Percentiles rank a stretch among this genome's conserved stretches.
These are phyloP conservation scores for Cystobasidium tubakii DNA, from an alignment of 768 basidiomycete species.

Conservation along the genomic window DNA sequence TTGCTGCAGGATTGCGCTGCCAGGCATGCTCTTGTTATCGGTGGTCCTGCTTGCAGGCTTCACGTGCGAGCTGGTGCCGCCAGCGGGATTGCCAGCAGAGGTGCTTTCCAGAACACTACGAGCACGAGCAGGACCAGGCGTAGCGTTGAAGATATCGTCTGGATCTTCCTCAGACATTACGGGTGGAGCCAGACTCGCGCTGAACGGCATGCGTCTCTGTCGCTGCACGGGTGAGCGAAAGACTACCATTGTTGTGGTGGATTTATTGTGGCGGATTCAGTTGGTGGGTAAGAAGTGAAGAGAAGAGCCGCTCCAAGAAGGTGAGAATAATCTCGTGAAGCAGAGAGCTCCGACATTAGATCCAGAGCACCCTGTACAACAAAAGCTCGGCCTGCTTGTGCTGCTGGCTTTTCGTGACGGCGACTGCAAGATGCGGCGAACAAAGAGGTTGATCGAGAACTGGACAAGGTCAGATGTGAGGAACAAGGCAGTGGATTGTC, in stretches of 20 bases:
- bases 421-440: too few relatives aligned
- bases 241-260: background rate
- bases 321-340: background rate
- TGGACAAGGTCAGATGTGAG: too few relatives aligned
- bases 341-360: background rate
- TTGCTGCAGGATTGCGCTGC: constrained; percentile 11
- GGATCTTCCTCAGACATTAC: background rate
- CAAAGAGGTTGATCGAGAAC: too few relatives aligned
- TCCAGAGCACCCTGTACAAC: too few relatives aligned
- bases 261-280: background rate
- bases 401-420: too few relatives aligned
- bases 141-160: constrained; percentile 10
- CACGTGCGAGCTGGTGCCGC: constrained; percentile 1
- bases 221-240: constrained; percentile 27
- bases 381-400: too few relatives aligned
- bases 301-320: background rate
- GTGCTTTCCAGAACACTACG: background rate
- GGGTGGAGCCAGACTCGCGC: background rate
- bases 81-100: background rate
- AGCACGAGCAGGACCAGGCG: constrained; percentile 8
- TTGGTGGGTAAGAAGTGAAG: constrained; percentile 6
- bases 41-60: background rate
- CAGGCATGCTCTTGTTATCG: background rate
- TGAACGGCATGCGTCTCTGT: background rate
- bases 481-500: too few relatives aligned